These are phyloP conservation scores for Paracoccidioides brasiliensis DNA, from an alignment of 2,329 filamentous ascomycete species.

Conservation along the genomic window DNA sequence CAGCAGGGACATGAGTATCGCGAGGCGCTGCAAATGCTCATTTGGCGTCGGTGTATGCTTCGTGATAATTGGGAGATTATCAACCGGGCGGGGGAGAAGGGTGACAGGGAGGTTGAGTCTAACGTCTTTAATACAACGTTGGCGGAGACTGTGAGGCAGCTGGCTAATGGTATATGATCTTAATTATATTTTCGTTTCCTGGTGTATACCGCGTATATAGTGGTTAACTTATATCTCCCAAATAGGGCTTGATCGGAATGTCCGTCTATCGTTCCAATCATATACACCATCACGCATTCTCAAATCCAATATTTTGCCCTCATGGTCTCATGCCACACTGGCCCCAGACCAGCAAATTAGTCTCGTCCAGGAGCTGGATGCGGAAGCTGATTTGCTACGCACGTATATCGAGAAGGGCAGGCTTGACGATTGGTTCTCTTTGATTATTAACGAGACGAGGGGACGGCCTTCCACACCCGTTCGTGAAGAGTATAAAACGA, in stretches of 20 bases:
- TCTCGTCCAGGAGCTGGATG: slow-evolving; percentile 57
- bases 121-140: slow-evolving; percentile 53
- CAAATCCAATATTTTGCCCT: slow-evolving; percentile 12
- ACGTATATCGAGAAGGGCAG: slow-evolving; percentile 54
- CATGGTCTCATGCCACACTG: slow-evolving; percentile 18
- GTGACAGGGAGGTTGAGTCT: slow-evolving; percentile 53
- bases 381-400: slow-evolving; percentile 55
- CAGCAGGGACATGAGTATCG: slow-evolving; percentile 33
- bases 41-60: slow-evolving; percentile 80
- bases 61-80: slow-evolving; percentile 73
- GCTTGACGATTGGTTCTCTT: slow-evolving; percentile 55
- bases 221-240: not conserved
- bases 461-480: not conserved
- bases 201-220: too few species aligned
- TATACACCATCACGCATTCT: not conserved
- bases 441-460: slow-evolving; percentile 19
- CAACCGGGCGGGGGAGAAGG: slow-evolving; percentile 63
- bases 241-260: slow-evolving; percentile 12
- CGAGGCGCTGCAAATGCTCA: slow-evolving; percentile 44
- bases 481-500: not conserved
- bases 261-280: not conserved
- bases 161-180: slow-evolving; percentile 48
- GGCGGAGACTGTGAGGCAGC: slow-evolving; percentile 52
- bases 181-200: not conserved
- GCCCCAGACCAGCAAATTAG: slow-evolving; percentile 46